A percentile compares a stretch with the other conserved stretches of the same genome.
Conservation (phyloP, 2,329 filamentous ascomycete genomes). For the Leptographium flavum region DNA sequence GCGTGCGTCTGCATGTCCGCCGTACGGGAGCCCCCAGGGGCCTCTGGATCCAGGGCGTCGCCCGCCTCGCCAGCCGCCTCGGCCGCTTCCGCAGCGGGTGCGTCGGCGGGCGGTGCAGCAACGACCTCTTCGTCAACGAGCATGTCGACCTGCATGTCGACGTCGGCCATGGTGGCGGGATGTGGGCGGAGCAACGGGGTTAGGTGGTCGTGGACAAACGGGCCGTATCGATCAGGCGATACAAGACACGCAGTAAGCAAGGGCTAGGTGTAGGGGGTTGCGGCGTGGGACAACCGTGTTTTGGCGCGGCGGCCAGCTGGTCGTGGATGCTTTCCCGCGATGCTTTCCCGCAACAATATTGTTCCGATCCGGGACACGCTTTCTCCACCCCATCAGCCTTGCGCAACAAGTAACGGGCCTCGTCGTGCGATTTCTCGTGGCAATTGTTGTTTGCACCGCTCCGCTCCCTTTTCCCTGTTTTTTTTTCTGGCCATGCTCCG, state of each 20-base stretch:
- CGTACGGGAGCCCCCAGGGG: constrained; percentile 3
- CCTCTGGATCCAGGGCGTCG: constrained; percentile 4
- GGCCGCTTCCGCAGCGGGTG: neutral
- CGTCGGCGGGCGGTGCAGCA: constrained; percentile 19
- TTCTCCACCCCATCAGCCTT: neutral
- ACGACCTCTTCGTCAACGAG: neutral
- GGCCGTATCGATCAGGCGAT: no score
- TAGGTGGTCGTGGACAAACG: neutral
- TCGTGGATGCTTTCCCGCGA: no score
- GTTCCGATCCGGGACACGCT: neutral
- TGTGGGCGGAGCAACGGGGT: neutral
- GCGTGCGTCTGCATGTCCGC: constrained; percentile 56
- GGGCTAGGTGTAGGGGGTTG: no score
- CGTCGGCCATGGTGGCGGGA: constrained; percentile 10
- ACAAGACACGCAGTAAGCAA: no score
- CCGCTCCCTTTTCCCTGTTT: no score
- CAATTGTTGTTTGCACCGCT: no score
- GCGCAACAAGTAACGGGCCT: no score
- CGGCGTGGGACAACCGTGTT: no score
- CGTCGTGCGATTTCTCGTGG: no score
- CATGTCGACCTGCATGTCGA: constrained; percentile 23
- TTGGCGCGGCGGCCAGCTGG: no score
- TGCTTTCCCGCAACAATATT: neutral
- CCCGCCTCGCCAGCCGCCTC: constrained; percentile 21
- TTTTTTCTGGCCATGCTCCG: constrained; percentile 24